Base-by-base conservation (phyloP, 2,329 filamentous ascomycete genomes). In the Verticillium albo-atrum region DNA sequence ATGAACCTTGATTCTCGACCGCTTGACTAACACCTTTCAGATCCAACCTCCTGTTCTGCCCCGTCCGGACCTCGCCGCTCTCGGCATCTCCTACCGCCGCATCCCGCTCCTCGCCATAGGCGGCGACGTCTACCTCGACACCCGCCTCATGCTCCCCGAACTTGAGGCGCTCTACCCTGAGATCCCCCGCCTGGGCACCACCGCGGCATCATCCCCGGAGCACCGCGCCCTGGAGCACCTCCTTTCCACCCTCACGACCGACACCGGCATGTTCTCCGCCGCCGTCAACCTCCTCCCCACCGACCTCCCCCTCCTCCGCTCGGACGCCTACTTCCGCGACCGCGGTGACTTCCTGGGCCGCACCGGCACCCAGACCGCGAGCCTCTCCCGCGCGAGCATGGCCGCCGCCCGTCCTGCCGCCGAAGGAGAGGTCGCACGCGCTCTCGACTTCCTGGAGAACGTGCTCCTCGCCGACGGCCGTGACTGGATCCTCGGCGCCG, bases 71-170 rank as follows among this genome's bases (percentile, higher is more conserved):
- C 68, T 91, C 15, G 72, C 75, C 20, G 74, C 76, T 1, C 78
- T 92, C 15, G 87, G 86, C 27, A 78, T 91, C 58, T 75, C 77
- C 6, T 88, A 92, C 73, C 82, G 89, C 4, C 87, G 89, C 60
- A 90, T 91, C 59, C 89, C 89, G 1, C 68, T 91, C 56, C 72
- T 91, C 56, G 75, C 84, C 25, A 85, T 91, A 64, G 88, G 87
- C 17, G 78, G 82, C 6, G 84, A 90, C 67, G 75, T 92, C 51
- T 91, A 90, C 74, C 76, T 85, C 61, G 89, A 92, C 75, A 87
- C 86, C 2, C 83, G 86, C 3, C 80, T 91, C 25, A 91, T 91
- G 65, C 71, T 92, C 23, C 72, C 72, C 27, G 88, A 86, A 70
- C 82, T 92, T 1, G 86, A 90, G 66, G 66, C 75, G 1, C 73